Evolutionary conservation across 2,329 filamentous ascomycete species (phyloP).

Genomic region (Aspergillus candidus): DNA sequence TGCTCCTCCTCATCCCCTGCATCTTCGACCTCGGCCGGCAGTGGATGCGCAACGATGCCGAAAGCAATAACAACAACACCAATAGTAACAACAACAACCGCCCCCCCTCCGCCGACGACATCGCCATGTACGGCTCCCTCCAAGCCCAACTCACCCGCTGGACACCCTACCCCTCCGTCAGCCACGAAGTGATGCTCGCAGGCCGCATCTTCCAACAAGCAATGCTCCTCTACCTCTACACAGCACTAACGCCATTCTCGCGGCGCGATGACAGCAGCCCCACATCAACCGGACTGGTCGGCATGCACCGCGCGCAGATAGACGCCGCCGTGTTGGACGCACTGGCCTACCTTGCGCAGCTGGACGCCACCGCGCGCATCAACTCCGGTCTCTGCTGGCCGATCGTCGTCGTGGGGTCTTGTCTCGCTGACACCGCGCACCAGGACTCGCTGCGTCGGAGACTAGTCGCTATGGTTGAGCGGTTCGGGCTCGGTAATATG

Average conservation of each 20-base stretch:
- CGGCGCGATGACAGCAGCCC: slow-evolving; percentile 11
- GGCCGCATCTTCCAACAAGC: slow-evolving; percentile 44
- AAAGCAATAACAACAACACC: too few relatives aligned
- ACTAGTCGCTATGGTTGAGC: slow-evolving; percentile 18
- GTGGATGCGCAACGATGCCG: slow-evolving; percentile 25
- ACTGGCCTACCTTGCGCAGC: slow-evolving; percentile 20
- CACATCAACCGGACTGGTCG: background rate
- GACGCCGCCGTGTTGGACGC: slow-evolving; percentile 22
- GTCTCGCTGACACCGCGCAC: slow-evolving; percentile 15
- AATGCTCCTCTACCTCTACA: slow-evolving; percentile 40
- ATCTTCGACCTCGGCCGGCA: slow-evolving; percentile 31
- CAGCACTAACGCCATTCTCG: slow-evolving; percentile 19
- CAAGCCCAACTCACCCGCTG: slow-evolving; percentile 40
- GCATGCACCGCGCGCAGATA: slow-evolving; percentile 23
- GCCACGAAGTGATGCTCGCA: slow-evolving; percentile 35
- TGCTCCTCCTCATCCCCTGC: slow-evolving; percentile 25
- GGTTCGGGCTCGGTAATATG: slow-evolving; percentile 44
- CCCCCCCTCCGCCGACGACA: slow-evolving; percentile 35
- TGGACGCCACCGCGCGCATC: slow-evolving; percentile 21
- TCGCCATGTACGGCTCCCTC: slow-evolving; percentile 41
- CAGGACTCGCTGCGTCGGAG: slow-evolving; percentile 26
- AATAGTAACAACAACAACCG: slow-evolving; percentile 2
- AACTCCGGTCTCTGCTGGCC: slow-evolving; percentile 35
- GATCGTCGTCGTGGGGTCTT: slow-evolving; percentile 27
- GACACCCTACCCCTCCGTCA: slow-evolving; percentile 32